These are phyloP conservation scores for Geotrichum restrictum DNA, from an alignment of 1,139 yeast genomes.

Conservation along the genomic window DNA sequence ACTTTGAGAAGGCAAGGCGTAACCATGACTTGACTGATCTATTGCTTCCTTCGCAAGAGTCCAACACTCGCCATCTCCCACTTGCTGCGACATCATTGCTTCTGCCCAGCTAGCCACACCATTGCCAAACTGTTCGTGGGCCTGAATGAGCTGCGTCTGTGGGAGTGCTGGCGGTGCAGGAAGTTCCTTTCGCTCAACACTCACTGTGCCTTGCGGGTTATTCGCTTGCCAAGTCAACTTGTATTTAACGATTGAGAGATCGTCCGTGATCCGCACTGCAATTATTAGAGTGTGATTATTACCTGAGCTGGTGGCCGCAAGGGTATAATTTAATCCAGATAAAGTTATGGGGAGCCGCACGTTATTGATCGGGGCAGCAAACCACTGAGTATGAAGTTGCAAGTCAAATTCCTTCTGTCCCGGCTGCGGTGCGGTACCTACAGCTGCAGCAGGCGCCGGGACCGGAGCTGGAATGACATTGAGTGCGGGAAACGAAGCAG, in stretches of 20 bases:
- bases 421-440: constrained; percentile 19
- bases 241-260: constrained; percentile 49
- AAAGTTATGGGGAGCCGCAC: constrained; percentile 31
- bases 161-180: constrained; percentile 54
- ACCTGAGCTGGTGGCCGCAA: constrained; percentile 24
- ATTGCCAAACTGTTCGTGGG: constrained; percentile 39
- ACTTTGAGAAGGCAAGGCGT: constrained; percentile 57
- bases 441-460: constrained; percentile 16
- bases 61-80: constrained; percentile 78
- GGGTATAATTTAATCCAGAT: constrained; percentile 27
- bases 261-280: constrained; percentile 45
- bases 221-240: constrained; percentile 46
- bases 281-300: constrained; percentile 26
- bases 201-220: constrained; percentile 33
- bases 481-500: constrained; percentile 10
- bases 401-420: constrained; percentile 27
- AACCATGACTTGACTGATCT: constrained; percentile 55
- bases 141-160: constrained; percentile 39
- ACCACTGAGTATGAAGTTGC: constrained; percentile 32
- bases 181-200: constrained; percentile 41
- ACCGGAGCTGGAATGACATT: constrained; percentile 12
- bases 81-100: constrained; percentile 50
- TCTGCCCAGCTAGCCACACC: constrained; percentile 63
- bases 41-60: constrained; percentile 66
- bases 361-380: constrained; percentile 26